Evolutionary conservation across 106 monocot species (phyloP), one percentile per base, ranked within the genome.

Genomic region (Alisma plantagoaquatica): DNA sequence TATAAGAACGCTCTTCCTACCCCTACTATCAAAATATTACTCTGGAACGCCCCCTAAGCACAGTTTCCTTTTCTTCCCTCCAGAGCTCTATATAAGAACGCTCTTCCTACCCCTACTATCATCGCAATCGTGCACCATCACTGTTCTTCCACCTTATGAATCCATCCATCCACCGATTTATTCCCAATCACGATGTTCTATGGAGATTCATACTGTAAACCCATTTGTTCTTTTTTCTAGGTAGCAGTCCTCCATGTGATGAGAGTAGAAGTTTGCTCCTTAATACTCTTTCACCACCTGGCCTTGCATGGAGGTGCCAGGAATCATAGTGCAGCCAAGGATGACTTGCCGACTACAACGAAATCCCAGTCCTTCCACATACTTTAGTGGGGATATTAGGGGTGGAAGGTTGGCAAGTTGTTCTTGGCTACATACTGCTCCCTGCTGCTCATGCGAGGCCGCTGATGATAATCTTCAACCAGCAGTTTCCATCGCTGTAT

Each of bases 291-390:
- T n/a, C n/a, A n/a, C n/a, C n/a, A n/a, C n/a, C n/a, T 60, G 35
- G 83, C 74, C 70, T 74, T 47, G 54, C 83, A 83, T 77, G 70
- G 44, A 70, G 74, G 16, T 17, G 67, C n/a, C 51, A 67, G 74
- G 74, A 68, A 71, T 63, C 50, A 55, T 43, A 51, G 53, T 77
- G 83, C 77, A 83, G 83, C 83, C 83, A 83, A 83, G 83, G 74
- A 83, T 83, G 83, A 83, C 68, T 83, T 83, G 83, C 77, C 83
- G 70, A 71, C 71, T 16, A 48, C 32, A n/a, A n/a, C n/a, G n/a
- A n/a, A n/a, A n/a, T n/a, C n/a, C n/a, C n/a, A n/a, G n/a, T n/a
- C n/a, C n/a, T n/a, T n/a, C n/a, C n/a, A n/a, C n/a, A n/a, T n/a
- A n/a, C n/a, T n/a, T n/a, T n/a, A n/a, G n/a, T n/a, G n/a, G n/a